phyloP scores from a whole-genome alignment of 2,329 filamentous ascomycete species.

The Apiospora koreana region DNA sequence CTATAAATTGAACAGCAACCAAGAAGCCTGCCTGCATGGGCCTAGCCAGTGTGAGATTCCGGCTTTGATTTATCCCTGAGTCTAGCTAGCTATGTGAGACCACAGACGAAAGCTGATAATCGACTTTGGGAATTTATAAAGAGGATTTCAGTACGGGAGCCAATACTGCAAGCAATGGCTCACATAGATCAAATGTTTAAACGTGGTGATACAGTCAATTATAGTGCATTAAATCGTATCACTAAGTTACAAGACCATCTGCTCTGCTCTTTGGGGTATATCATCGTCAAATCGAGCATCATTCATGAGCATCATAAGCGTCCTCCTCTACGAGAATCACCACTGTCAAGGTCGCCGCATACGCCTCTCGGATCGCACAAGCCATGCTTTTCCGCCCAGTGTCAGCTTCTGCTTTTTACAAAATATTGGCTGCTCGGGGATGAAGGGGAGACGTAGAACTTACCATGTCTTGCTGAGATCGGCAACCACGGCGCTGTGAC shows the following conservation, averaged over 20 bases:
- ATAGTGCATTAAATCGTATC: not conserved
- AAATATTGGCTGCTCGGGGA: not conserved
- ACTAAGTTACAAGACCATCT: not conserved
- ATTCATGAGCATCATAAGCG: conserved; percentile 34
- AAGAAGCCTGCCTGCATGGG: not conserved
- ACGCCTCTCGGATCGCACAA: conserved; percentile 74
- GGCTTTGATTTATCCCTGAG: not conserved
- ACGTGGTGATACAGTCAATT: not conserved
- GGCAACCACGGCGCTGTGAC: conserved; percentile 69
- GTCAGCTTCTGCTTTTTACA: not conserved
- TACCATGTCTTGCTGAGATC: conserved; percentile 69
- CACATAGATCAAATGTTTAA: not conserved
- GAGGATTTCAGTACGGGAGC: no score
- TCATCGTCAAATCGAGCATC: not conserved
- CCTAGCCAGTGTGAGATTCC: not conserved
- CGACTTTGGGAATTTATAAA: not conserved
- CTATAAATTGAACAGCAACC: no score
- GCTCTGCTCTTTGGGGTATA: not conserved
- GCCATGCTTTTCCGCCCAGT: conserved; percentile 53
- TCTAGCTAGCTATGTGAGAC: not conserved
- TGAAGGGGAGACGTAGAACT: conserved; percentile 28
- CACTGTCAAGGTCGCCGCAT: conserved; percentile 71
- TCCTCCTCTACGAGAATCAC: conserved; percentile 66
- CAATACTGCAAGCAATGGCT: not conserved
- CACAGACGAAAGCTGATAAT: not conserved